Percentiles rank a stretch among this genome's conserved stretches.
These are phyloP conservation scores for Lycium ferocissimum DNA, from an alignment of 257 asterid genomes.

Conservation along the genomic window DNA sequence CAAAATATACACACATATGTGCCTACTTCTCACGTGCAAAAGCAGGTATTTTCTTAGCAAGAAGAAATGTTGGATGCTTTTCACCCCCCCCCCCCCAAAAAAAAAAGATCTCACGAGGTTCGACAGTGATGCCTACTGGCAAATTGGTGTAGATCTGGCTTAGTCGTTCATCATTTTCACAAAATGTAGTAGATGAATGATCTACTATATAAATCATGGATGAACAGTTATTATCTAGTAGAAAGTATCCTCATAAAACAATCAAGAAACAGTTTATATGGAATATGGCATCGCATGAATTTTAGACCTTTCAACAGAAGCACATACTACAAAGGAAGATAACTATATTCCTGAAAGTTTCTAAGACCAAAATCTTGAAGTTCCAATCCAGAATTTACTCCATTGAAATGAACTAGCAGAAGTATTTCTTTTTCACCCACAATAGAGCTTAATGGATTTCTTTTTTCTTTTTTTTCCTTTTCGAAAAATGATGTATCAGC, in stretches of 20 bases:
- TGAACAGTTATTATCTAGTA: background rate
- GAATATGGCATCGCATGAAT: background rate
- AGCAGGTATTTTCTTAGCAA: background rate
- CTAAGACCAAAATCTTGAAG: background rate
- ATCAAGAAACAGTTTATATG: background rate
- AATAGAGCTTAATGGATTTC: background rate
- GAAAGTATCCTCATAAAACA: background rate
- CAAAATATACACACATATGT: background rate
- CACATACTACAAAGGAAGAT: background rate
- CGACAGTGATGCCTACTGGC: too few relatives aligned
- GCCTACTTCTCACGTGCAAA: background rate
- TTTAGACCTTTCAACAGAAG: background rate
- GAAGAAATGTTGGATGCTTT: background rate
- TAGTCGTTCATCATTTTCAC: background rate
- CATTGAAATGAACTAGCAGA: conserved; percentile 9
- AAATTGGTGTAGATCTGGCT: background rate
- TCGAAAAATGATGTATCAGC: background rate
- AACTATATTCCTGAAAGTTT: background rate
- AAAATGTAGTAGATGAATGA: background rate
- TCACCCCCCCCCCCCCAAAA: background rate
- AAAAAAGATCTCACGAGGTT: too few relatives aligned
- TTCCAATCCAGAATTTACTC: conserved; percentile 7
- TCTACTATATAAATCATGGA: background rate
- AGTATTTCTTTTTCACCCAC: background rate
- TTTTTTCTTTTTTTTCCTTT: background rate